A percentile compares a stretch with the other conserved stretches of the same genome.
phyloP scores from a whole-genome alignment of 2,329 filamentous ascomycete species.

The Bimuria novae-zelandiae region DNA sequence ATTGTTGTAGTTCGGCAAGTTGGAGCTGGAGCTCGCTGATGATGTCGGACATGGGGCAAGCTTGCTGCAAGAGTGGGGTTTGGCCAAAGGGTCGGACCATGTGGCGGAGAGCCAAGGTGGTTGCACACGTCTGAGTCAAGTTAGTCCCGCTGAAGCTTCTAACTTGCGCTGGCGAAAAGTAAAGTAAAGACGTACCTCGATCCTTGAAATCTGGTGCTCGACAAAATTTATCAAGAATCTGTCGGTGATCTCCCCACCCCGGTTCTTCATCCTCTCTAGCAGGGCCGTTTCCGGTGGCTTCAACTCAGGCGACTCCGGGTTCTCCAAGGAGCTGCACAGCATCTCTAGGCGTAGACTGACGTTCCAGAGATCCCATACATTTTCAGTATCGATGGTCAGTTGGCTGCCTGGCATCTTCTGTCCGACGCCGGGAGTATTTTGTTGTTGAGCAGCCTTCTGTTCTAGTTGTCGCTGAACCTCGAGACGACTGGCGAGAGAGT shows the following conservation, averaged over 20 bases:
- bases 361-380: constrained; percentile 88
- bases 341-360: constrained; percentile 89
- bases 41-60: constrained; percentile 76
- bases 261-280: constrained; percentile 71
- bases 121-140: constrained; percentile 72
- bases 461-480: constrained; percentile 65
- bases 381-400: constrained; percentile 80
- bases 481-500: constrained; percentile 80
- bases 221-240: constrained; percentile 85
- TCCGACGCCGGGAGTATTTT: constrained; percentile 59
- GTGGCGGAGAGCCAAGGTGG: constrained; percentile 78
- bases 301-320: constrained; percentile 64
- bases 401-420: constrained; percentile 65
- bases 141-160: constrained; percentile 30
- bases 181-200: constrained; percentile 73
- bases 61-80: constrained; percentile 68
- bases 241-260: constrained; percentile 86
- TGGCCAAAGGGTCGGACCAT: constrained; percentile 73
- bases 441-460: constrained; percentile 44
- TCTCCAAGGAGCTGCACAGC: constrained; percentile 87
- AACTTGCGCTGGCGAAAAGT: neutral
- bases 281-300: constrained; percentile 83
- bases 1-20: constrained; percentile 64
- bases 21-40: constrained; percentile 65
- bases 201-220: constrained; percentile 92